Conservation (phyloP, 805 yeast genomes). For the Spathaspora sp. region DNA sequence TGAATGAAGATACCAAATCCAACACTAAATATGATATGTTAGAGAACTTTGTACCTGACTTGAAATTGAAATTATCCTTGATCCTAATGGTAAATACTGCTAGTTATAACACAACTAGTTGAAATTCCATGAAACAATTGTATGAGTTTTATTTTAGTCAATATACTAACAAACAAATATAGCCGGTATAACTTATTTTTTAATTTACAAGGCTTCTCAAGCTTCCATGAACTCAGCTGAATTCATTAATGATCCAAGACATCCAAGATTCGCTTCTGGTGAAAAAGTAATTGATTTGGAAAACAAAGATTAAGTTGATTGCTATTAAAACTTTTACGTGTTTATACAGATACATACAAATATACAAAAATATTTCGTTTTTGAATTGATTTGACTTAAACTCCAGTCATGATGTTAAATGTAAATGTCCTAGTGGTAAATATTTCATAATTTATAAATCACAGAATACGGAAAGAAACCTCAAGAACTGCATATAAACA, state of each 20-base stretch:
- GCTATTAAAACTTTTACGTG: neutral
- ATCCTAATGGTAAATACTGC: neutral
- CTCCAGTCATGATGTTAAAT: neutral
- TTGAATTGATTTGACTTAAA: neutral
- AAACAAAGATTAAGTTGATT: constrained; percentile 13
- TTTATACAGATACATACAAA: neutral
- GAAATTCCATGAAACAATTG: neutral
- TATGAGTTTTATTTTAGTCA: too few species aligned
- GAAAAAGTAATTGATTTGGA: constrained; percentile 37
- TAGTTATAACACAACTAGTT: neutral
- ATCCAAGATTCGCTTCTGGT: constrained; percentile 64
- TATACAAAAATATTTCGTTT: neutral
- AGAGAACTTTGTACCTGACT: neutral
- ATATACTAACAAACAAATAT: constrained; percentile 20
- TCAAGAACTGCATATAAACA: too few species aligned
- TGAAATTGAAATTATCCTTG: neutral
- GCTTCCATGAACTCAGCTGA: constrained; percentile 72
- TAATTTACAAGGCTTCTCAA: constrained; percentile 64
- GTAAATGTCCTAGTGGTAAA: too few species aligned
- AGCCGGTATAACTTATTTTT: constrained; percentile 64
- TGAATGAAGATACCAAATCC: neutral
- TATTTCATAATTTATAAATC: too few species aligned
- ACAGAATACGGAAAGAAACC: too few species aligned
- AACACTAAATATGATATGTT: neutral
- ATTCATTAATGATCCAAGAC: constrained; percentile 92